Evolutionary conservation across 108 stramenopile genomes (phyloP), one percentile per base, ranked within the genome.

Genomic region (Skeletonema marinoi): DNA sequence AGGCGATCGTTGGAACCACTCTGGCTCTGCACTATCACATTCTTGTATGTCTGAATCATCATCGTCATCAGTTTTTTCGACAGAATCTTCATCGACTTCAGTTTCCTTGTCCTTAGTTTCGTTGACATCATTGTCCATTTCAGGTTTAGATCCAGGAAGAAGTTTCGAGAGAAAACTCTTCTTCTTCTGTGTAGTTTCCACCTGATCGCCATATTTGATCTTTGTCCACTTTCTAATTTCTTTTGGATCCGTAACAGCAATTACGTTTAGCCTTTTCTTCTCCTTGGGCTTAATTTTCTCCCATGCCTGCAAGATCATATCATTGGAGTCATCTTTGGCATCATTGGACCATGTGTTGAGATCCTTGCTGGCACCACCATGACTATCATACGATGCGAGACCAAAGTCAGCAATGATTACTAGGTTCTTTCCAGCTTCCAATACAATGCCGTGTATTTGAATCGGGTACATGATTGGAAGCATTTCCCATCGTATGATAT

Each of bases 401-500:
- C 84, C 84, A 61, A 85, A 85, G 51, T 85, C 84, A 9, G 80
- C 80, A 21, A 85, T 77, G 3, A 79, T 78, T 2, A 85, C 65
- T 35, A 76, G 70, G 31, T 84, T 80, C 46, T 75, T 75, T 9
- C 78, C 78, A 0, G 70, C 78, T 66, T 84, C 80, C 12, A 85
- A 44, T 25, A 85, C 84, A 17, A 85, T 85, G 6, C 84, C 84
- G 35, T 85, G 84, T 29, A 85, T 85, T 73, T 85, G 84, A 38
- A 85, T 85, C 14, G 84, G 84, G 35, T 85, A 85, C 30, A 85
- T 65, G 16, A 88, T 70, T 1, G 83, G 85, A 10, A 88, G 71
- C 74, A 85, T 80, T 41, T 85, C 85, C 87, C 87, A 88, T 64
- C 87, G 78, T 25, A 79, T 74, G 11, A 88, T 85, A 42, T 88